Evolutionary conservation across 192 early-diverging fungal species (phyloP), one percentile per base, ranked within the genome.

Genomic region (Endogone sp.): DNA sequence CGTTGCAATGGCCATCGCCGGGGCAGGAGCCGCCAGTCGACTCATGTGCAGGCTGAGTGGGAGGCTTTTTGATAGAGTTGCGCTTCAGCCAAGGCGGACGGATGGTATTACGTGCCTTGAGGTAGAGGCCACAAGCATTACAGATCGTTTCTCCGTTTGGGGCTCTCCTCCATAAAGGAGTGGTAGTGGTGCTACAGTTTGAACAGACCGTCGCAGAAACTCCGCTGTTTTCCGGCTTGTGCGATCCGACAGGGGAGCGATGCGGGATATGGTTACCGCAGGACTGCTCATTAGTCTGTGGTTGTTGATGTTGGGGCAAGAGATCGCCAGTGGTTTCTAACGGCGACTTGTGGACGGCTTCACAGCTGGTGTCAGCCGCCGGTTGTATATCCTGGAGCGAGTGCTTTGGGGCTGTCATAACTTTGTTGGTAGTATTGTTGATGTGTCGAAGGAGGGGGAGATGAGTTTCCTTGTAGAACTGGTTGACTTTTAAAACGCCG

Each of bases 61-160:
- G 59, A 3, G 66, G 68, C 26, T 70, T 72, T 21, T 82, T 82
- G 26, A 77, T 74, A 22, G 68, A 66, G 61, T 79, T 69, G 22
- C 82, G 79, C 55, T 86, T 86, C 8, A 87, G 78, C 83, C 83
- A 87, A 60, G 71, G 78, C 29, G 85, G 85, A 28, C 85, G 75
- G 21, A 76, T 78, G 28, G 81, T 75, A 29, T 85, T 85, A 22
- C 85, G 73, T 25, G 85, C 85, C 64, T 87, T 86, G 63, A 75
- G 71, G 58, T 86, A 86, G 27, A 86, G 75, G 26, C 84, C 97
- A 81, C 97, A 99, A 1, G 96, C 96, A 67, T 99, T 99, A 76
- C 97, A 99, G 49, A 99, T 91, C n/a, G 94, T 90, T 59, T 94
- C 90, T 66, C 96, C 97, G 49, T 86, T 84, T 13, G 86, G 85